A percentile compares a stretch with the other conserved stretches of the same genome.
Conservation (phyloP, 2,329 filamentous ascomycete species). For the Dothistroma pini region DNA sequence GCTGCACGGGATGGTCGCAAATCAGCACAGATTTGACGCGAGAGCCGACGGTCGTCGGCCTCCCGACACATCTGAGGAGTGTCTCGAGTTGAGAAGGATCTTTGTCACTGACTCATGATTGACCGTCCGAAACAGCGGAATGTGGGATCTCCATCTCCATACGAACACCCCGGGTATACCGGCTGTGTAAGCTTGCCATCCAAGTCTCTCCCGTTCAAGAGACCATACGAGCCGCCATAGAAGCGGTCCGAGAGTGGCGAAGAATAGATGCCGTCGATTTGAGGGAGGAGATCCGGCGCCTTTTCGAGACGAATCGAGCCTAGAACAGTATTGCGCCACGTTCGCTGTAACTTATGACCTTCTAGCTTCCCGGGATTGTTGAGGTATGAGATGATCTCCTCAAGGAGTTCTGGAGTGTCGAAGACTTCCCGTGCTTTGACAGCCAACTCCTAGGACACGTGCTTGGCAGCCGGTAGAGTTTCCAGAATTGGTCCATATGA, state of each 20-base stretch:
- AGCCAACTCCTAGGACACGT: not conserved
- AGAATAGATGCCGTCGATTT: not conserved
- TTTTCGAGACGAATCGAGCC: constrained; percentile 4
- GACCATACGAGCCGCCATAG: not conserved
- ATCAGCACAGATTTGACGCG: not conserved
- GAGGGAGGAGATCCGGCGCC: not conserved
- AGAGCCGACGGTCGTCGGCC: not conserved
- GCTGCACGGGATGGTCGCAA: not conserved
- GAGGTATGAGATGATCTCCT: constrained; percentile 7
- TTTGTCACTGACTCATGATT: not conserved
- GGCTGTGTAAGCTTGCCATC: not conserved
- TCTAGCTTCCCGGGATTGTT: constrained; percentile 1
- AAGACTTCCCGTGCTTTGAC: constrained; percentile 10
- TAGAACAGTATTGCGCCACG: not conserved
- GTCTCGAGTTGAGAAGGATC: not conserved
- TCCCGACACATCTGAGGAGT: not conserved
- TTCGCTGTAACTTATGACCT: constrained; percentile 6
- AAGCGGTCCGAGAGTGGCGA: not conserved
- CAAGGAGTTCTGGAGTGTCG: constrained; percentile 8
- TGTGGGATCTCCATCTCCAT: not conserved
- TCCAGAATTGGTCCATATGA: not conserved
- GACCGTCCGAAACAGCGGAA: not conserved
- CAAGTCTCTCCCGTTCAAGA: not conserved
- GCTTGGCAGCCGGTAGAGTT: not conserved
- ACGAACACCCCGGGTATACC: not conserved